Evolutionary conservation across 1,139 yeast species (phyloP).

Genomic region (Yamadazyma aaseri): DNA sequence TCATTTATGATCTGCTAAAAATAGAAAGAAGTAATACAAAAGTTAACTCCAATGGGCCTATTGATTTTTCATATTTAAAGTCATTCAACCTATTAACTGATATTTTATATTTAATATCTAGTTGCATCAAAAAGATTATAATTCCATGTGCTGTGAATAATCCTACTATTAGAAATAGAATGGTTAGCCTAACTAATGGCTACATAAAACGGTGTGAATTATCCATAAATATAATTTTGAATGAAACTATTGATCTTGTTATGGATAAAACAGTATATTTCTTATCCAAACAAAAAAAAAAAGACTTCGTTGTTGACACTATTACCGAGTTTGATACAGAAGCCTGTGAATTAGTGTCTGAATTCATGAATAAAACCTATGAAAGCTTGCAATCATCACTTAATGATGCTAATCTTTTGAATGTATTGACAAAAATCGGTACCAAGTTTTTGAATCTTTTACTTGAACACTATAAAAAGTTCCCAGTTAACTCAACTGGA

Average conservation of each 20-base stretch:
- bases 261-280: constrained; percentile 47
- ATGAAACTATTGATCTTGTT: constrained; percentile 53
- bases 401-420: constrained; percentile 53
- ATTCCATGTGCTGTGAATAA: constrained; percentile 68
- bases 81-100: constrained; percentile 59
- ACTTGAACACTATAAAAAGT: constrained; percentile 73
- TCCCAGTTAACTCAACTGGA: constrained; percentile 76
- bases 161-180: constrained; percentile 59
- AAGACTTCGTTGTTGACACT: constrained; percentile 37
- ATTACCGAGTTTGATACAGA: constrained; percentile 59
- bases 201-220: constrained; percentile 68
- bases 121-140: constrained; percentile 68
- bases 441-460: constrained; percentile 56
- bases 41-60: constrained; percentile 31
- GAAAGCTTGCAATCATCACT: constrained; percentile 34
- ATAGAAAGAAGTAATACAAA: constrained; percentile 28
- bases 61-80: constrained; percentile 34
- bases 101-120: constrained; percentile 64
- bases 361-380: constrained; percentile 48
- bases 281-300: constrained; percentile 44
- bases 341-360: constrained; percentile 64
- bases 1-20: constrained; percentile 49
- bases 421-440: constrained; percentile 60
- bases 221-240: constrained; percentile 64
- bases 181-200: constrained; percentile 64